Evolutionary conservation across 2,329 filamentous ascomycete species (phyloP), one percentile per base, ranked within the genome.

Genomic region (Westerdykella ornata): DNA sequence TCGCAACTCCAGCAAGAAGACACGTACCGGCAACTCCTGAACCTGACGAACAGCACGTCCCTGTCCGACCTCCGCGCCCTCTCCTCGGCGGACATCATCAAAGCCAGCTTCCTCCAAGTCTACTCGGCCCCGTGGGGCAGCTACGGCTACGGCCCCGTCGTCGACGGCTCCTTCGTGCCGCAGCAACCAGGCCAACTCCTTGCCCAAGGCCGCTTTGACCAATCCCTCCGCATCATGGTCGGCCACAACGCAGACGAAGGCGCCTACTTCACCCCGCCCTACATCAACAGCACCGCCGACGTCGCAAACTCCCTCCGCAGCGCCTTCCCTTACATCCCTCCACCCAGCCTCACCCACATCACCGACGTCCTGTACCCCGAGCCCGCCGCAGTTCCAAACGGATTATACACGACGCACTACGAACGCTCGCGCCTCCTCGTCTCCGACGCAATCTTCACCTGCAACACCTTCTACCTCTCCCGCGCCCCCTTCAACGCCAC

Each of bases 401-500:
- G 30, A 5, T 63, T 63, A 8, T 80, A 78, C 60, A 68, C 51
- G 0, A 68, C 62, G 35, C 51, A 72, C 29, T 69, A 69, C 46
- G 59, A 55, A 11, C 72, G 76, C 7, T 61, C 62, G 0, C 56
- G 61, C 9, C 60, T 70, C 1, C 54, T 73, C 9, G 56, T 67
- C 30, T 55, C 67, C 11, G 76, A 80, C 41, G 42, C 57, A 5
- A 43, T 57, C 42, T 74, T 76, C 51, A 64, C 60, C 9, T 80
- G 77, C 67, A 76, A 76, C 49, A 70, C 74, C 12, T 66, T 71
- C 51, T 76, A 69, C 51, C 63, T 80, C 3, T 66, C 68, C 41
- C 61, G 59, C 1, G 75, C 70, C 6, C 72, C 63, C 55, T 51
- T 54, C 9, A 73, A 74, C 55, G 38, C 67, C 8, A 73, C 72